phyloP scores from a whole-genome alignment of 1,284 basidiomycete species.

The Heterobasidion irregulare region DNA sequence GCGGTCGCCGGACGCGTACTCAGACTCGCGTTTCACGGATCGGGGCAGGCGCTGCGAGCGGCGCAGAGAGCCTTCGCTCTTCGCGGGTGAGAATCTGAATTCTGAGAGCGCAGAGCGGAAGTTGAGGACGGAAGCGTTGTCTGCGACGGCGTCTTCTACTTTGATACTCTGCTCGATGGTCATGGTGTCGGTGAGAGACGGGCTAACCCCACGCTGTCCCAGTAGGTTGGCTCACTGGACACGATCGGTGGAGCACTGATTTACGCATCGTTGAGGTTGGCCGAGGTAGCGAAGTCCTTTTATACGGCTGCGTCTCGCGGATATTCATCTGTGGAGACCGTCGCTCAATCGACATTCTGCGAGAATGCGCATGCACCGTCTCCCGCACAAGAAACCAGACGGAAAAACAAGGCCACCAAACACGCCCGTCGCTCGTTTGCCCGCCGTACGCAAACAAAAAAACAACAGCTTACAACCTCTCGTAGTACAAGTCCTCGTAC shows the following conservation, averaged over 20 bases:
- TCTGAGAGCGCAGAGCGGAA: neutral
- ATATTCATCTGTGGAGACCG: too few relatives aligned
- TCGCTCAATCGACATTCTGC: too few relatives aligned
- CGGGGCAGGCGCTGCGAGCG: neutral
- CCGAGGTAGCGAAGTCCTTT: too few relatives aligned
- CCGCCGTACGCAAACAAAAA: neutral
- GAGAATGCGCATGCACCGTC: too few relatives aligned
- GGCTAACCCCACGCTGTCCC: too few relatives aligned
- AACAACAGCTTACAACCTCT: neutral
- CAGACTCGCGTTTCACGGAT: neutral
- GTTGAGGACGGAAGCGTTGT: neutral
- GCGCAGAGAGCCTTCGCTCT: neutral
- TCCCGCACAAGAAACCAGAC: too few relatives aligned
- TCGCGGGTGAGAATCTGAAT: neutral
- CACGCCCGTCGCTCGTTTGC: too few relatives aligned
- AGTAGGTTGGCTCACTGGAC: too few relatives aligned
- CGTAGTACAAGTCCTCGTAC: neutral
- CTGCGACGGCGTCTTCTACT: neutral
- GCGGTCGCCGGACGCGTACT: neutral
- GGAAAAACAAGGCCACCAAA: neutral
- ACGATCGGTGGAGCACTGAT: too few relatives aligned
- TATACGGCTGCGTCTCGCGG: too few relatives aligned
- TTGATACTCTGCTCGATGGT: neutral
- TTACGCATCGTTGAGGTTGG: too few relatives aligned
- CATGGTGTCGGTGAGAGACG: neutral